Evolutionary conservation across 169 alveolate genomes (phyloP).

Genomic region (Cryptosporidium felis): DNA sequence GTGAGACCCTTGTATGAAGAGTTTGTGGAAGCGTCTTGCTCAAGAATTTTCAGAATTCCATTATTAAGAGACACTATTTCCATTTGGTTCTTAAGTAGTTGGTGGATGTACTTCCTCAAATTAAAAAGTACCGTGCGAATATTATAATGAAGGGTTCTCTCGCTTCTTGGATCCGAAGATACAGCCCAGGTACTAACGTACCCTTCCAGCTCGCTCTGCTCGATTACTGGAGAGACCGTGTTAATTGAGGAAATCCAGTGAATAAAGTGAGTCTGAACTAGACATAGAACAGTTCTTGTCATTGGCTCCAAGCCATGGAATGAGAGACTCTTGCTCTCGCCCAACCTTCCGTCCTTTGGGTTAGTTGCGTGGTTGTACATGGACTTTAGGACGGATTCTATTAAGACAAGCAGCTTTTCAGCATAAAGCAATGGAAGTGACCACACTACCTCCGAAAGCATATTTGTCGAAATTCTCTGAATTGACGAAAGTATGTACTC

Average conservation of each 20-base stretch:
- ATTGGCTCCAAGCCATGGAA: slow-evolving; percentile 31
- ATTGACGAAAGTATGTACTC: slow-evolving; percentile 73
- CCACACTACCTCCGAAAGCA: slow-evolving; percentile 75
- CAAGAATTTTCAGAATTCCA: slow-evolving; percentile 55
- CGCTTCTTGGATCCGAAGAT: slow-evolving; percentile 47
- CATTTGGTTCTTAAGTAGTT: slow-evolving; percentile 33
- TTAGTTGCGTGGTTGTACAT: slow-evolving; percentile 56
- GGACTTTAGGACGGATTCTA: slow-evolving; percentile 71
- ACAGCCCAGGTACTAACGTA: slow-evolving; percentile 3
- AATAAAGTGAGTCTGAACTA: slow-evolving; percentile 55
- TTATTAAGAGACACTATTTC: slow-evolving; percentile 41
- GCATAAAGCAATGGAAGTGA: slow-evolving; percentile 80
- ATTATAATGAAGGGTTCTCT: slow-evolving; percentile 26
- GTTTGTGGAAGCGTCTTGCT: slow-evolving; percentile 4
- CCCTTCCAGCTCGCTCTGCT: not conserved
- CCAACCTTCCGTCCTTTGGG: not conserved
- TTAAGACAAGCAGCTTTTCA: slow-evolving; percentile 72
- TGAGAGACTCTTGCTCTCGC: not conserved
- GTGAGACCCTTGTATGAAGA: not conserved
- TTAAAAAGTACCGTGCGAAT: slow-evolving; percentile 44
- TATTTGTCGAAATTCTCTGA: slow-evolving; percentile 72
- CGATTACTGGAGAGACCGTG: slow-evolving; percentile 30
- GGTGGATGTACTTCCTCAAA: slow-evolving; percentile 24
- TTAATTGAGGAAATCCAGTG: slow-evolving; percentile 58
- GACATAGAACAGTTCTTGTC: slow-evolving; percentile 22